Conservation (phyloP, 225 moss, liverwort and hornwort species). For the Asterella californica region DNA sequence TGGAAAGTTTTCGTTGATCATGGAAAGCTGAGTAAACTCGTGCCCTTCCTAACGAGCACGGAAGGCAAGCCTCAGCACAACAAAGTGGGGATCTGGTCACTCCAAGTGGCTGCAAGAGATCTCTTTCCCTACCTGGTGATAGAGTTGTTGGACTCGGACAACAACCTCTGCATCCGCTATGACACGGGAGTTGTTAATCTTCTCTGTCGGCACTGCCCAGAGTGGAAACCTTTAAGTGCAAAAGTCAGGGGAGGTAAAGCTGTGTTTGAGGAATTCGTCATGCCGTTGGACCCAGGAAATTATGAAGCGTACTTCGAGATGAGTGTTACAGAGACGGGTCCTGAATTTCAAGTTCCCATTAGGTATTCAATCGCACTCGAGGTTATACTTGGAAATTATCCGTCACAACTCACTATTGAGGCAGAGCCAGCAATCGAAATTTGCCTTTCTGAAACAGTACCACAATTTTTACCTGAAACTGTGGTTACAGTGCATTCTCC, state of each 20-base stretch:
- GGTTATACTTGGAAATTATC: conserved; percentile 6
- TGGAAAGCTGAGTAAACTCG: background rate
- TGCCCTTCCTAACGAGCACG: background rate
- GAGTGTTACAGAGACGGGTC: background rate
- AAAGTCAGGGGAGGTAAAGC: background rate
- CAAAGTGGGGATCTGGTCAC: background rate
- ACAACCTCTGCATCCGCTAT: background rate
- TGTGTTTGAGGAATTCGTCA: background rate
- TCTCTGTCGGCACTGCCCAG: background rate
- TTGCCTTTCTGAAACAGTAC: background rate
- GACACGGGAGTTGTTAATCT: background rate
- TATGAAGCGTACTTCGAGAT: background rate
- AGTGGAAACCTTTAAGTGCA: background rate
- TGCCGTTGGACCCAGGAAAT: background rate
- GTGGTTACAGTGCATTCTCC: background rate
- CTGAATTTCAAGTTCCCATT: background rate
- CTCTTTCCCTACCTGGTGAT: background rate
- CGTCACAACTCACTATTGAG: background rate
- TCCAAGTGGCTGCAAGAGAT: background rate
- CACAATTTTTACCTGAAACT: background rate
- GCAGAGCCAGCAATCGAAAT: background rate
- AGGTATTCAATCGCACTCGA: background rate
- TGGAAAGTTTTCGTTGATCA: background rate
- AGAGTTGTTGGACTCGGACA: background rate
- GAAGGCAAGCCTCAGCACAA: background rate